Evolutionary conservation across 2,329 filamentous ascomycete genomes (phyloP), one percentile per base, ranked within the genome.

Genomic region (Aureobasidium namibiae): DNA sequence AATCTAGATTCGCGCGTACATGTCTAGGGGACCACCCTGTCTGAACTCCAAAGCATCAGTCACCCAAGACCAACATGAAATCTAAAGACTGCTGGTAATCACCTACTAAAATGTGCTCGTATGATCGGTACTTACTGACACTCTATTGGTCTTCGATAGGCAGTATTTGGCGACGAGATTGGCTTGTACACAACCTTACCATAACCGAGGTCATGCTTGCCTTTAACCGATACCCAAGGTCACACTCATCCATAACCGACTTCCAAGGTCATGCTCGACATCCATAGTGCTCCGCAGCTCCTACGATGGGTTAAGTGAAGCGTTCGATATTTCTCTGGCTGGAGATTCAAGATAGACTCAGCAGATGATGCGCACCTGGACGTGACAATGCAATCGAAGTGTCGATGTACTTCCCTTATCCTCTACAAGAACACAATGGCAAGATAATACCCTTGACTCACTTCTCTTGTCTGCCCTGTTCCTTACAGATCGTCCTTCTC

Each of bases 191-290:
- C 31, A 49, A 16, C 34, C 34, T 6, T 13, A 31, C 33, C 34
- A 52, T 52, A 41, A 18, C 49, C 49, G 49, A 52, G 49, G 49
- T 52, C 49, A 52, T 39, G 21, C 8, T 9, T 52, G 3, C 18
- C 34, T 5, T 29, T 14, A 14, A 46, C 42, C 42, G 42, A 11
- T 31, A 26, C n/a, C 42, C 23, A 29, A 46, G 42, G 42, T 31
- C 9, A 31, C 31, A n/a, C n/a, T n/a, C n/a, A n/a, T n/a, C n/a
- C 6, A 21, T 39, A 39, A 39, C 36, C 36, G 36, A 18, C 16
- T n/a, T 9, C 36, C 36, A 39, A 39, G 36, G 36, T 39, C 18
- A 39, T 39, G 16, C 18, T n/a, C 18, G 36, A n/a, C n/a, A 1
- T n/a, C 2, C 14, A 36, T n/a, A n/a, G n/a, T n/a, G n/a, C n/a